Evolutionary conservation across 106 monocot species (phyloP).

Genomic region (Dendrobium huoshanense): DNA sequence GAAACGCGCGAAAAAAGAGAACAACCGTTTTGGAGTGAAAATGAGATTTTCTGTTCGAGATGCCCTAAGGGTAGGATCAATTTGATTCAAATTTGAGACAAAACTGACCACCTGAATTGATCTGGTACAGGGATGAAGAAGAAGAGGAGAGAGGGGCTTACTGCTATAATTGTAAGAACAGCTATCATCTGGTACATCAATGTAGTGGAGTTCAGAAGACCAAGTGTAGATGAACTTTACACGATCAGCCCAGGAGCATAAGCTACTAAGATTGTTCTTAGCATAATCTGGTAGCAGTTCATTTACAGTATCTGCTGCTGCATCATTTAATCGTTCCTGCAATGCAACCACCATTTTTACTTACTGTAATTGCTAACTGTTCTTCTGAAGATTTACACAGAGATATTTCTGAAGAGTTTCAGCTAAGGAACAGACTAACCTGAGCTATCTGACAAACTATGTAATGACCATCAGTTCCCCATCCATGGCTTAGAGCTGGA

Average conservation of each 20-base stretch:
- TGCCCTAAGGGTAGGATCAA: too few relatives aligned
- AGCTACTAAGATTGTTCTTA: constrained; percentile 34
- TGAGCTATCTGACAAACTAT: constrained; percentile 58
- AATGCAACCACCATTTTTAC: neutral
- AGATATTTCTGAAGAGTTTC: too few relatives aligned
- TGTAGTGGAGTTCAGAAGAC: constrained; percentile 49
- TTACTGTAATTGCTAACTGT: neutral
- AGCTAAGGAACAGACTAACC: constrained; percentile 8
- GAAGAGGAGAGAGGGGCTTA: constrained; percentile 3
- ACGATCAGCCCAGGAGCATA: constrained; percentile 56
- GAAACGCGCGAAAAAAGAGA: too few relatives aligned
- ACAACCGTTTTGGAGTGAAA: too few relatives aligned
- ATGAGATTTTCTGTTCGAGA: too few relatives aligned
- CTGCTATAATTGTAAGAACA: constrained; percentile 44
- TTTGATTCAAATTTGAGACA: too few relatives aligned
- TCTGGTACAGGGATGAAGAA: neutral
- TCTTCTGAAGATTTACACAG: too few relatives aligned
- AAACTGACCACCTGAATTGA: neutral
- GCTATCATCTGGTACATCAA: constrained; percentile 39
- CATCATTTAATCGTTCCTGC: constrained; percentile 29
- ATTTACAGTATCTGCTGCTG: constrained; percentile 31
- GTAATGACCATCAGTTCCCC: constrained; percentile 53
- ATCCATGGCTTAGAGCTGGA: constrained; percentile 26
- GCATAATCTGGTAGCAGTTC: constrained; percentile 45
- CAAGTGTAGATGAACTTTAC: constrained; percentile 37